Base-by-base conservation (phyloP, 1,139 yeast genomes). In the Spencermartinsiella ligniputridi region DNA sequence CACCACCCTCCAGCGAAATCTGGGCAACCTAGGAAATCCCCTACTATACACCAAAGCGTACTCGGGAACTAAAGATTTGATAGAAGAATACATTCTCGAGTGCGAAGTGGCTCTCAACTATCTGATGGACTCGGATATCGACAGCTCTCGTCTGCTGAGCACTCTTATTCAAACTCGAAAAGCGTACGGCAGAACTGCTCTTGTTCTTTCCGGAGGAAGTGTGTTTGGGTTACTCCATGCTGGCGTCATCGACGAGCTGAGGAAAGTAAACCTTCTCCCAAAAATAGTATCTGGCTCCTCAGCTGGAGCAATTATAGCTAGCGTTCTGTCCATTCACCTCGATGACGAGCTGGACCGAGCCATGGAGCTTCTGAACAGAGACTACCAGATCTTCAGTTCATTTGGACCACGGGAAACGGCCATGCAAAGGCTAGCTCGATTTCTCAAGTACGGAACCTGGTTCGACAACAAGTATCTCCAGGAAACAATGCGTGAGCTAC, bases 241-340 rank as follows among this genome's bases (percentile, higher is more conserved):
- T 45, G 99, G 99, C 0, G 97, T 92, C 0, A 70, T 90, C 44
- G 79, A 89, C 4, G 85, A 94, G 5, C 71, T 92, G 35, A 68
- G 83, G 40, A 94, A 86, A 54, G 75, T 78, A 39, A 80, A 83
- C 43, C 70, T 90, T 29, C 68, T 92, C 35, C 99, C 99, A 0
- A 73, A 89, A 40, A 87, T 92, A 40, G 79, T 92, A n/a, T 84
- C 95, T 42, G 98, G 99, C 0, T 84, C 96, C 9, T 87, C 96
- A 12, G 96, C 97, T 0, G 99, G 99, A 15, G 89, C 97, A 1
- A 90, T 92, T 44, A 83, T 94, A 46, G 97, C 98, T 11, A 79
- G 96, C 45, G 79, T 90, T 15, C 70, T 92, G 41, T 88, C 96
- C 58, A 83, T 86, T 16, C 88, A 85, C 58, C 78, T 82, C 12